Base-by-base conservation (phyloP, 495 filamentous ascomycete species). In the Annulohypoxylon nitens region DNA sequence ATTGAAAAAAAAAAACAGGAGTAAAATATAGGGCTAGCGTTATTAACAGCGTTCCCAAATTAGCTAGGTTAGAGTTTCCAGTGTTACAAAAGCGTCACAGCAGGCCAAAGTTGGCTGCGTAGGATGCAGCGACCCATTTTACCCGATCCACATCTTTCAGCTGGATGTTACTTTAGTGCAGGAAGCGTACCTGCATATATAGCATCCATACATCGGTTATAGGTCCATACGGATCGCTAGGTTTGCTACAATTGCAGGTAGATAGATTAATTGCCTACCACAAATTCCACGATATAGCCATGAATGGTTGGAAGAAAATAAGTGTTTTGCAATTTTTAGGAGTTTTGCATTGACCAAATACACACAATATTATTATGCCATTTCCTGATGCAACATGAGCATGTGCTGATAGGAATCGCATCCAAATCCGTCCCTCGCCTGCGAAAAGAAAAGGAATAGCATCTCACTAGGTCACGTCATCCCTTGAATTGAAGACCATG, bases 391-490 rank as follows among this genome's bases (percentile, higher is more conserved):
- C 57, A 60, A 25, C 39, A 36, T 45, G n/a, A 8, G 43, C 18
- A 60, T 23, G 55, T 34, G 60, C 60, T 45, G 16, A 12, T 8
- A 65, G 12, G 50, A 36, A 18, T 23, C 48, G 23, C 36, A 54
- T 55, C 37, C 12, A 66, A 18, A 25, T 66, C 34, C 26, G 39
- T 50, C 53, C 26, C 16, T 60, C 45, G 48, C 43, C 16, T 14
- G 48, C 55, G 55, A 51, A 54, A 61, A 25, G 7, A 54, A 68
- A 23, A 34, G 18, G 10, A 37, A 53, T 16, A 37, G 48, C 39
- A 51, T 58, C 25, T 16, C n/a, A 66, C 60, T 14, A 33, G 36
- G 25, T 69, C 61, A 65, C 39, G 66, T 62, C 43, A 50, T 26
- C 50, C 23, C 43, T 51, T 57, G 37, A 55, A 23, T 57, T 20